Conservation (phyloP, 2,329 filamentous ascomycete species). For the Coniochaeta prunicola region DNA sequence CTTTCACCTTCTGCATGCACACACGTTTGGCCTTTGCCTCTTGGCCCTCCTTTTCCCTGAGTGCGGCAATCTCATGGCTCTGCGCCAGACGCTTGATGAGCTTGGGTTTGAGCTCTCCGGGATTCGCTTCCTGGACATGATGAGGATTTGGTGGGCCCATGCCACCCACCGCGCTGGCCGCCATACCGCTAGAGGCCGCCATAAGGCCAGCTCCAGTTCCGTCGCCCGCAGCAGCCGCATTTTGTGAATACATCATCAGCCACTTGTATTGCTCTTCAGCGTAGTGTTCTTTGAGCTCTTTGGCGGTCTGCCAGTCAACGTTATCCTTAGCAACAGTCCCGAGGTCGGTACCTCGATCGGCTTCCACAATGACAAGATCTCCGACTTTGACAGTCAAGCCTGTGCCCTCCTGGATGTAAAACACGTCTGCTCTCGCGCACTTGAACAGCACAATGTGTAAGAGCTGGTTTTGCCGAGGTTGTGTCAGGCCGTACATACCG, state of each 20-base stretch:
- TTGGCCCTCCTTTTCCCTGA: slow-evolving; percentile 93
- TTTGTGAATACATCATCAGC: slow-evolving; percentile 97
- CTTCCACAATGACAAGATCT: slow-evolving; percentile 94
- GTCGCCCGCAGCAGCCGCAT: slow-evolving; percentile 56
- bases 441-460: slow-evolving; percentile 95
- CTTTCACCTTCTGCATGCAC: slow-evolving; percentile 92
- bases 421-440: slow-evolving; percentile 88
- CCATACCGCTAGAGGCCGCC: slow-evolving; percentile 49
- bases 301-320: slow-evolving; percentile 79
- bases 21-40: slow-evolving; percentile 96
- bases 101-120: slow-evolving; percentile 83
- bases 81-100: slow-evolving; percentile 94
- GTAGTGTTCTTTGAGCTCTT: slow-evolving; percentile 83
- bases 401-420: slow-evolving; percentile 94
- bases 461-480: slow-evolving; percentile 58
- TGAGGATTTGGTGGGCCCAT: slow-evolving; percentile 72
- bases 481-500: slow-evolving; percentile 52
- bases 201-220: slow-evolving; percentile 55
- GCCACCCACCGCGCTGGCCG: slow-evolving; percentile 66
- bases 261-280: slow-evolving; percentile 95
- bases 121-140: slow-evolving; percentile 62
- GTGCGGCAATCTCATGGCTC: slow-evolving; percentile 77
- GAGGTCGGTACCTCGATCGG: slow-evolving; percentile 90
- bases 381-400: slow-evolving; percentile 84
- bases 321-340: slow-evolving; percentile 88